These are phyloP conservation scores for Amphirosellinia nigrospora DNA, from an alignment of 495 filamentous ascomycete genomes.

Conservation along the genomic window DNA sequence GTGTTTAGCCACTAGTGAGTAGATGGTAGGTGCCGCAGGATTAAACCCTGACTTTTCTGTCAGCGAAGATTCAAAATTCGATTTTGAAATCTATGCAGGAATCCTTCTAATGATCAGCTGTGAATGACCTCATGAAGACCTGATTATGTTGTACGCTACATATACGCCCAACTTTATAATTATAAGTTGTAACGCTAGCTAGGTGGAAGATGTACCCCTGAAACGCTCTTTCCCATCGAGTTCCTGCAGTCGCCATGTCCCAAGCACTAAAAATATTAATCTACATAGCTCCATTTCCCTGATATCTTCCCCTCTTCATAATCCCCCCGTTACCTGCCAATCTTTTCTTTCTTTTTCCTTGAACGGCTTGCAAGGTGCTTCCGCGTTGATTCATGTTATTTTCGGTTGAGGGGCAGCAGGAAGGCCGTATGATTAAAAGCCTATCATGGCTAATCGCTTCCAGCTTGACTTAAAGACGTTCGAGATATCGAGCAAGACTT, in stretches of 20 bases:
- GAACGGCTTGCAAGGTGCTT: not conserved
- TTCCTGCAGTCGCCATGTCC: not conserved
- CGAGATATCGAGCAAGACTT: constrained; percentile 16
- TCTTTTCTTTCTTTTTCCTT: not conserved
- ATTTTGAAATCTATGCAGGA: not conserved
- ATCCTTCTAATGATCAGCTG: not conserved
- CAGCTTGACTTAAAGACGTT: constrained; percentile 12
- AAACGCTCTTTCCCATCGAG: constrained; percentile 9
- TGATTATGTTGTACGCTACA: not conserved
- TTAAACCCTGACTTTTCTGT: not conserved
- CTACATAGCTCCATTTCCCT: no score
- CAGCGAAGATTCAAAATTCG: not conserved
- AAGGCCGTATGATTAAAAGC: not conserved
- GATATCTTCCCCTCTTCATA: no score
- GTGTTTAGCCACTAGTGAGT: not conserved
- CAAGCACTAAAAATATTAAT: not conserved
- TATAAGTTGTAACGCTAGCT: not conserved
- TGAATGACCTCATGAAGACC: not conserved
- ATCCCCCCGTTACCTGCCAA: not conserved
- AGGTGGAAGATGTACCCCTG: not conserved
- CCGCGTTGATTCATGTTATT: not conserved
- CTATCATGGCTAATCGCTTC: constrained; percentile 9
- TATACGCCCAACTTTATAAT: not conserved
- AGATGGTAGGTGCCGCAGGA: not conserved
- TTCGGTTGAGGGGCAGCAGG: not conserved